Evolutionary conservation across 148 eudicot genomes (phyloP).

Genomic region (Pharnaceum exiguum): DNA sequence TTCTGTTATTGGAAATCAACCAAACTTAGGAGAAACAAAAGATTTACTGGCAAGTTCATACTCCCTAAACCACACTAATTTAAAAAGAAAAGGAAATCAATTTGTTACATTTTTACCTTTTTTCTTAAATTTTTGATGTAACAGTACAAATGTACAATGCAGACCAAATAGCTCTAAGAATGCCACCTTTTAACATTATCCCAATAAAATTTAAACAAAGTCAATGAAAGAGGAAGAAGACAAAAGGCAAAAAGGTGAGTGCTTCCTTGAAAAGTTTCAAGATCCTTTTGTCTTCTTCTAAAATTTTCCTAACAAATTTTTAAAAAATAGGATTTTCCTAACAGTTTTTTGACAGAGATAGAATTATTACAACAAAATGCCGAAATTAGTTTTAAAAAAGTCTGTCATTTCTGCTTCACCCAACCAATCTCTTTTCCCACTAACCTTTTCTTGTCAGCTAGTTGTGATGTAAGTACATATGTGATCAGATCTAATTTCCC

Average conservation of each 20-base stretch:
- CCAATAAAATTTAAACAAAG: conserved; percentile 17
- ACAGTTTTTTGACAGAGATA: neutral
- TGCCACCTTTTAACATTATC: conserved; percentile 1
- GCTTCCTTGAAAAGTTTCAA: conserved; percentile 10
- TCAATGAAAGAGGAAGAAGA: conserved; percentile 17
- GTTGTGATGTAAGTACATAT: too few species aligned
- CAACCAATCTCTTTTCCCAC: conserved; percentile 30
- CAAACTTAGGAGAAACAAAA: neutral
- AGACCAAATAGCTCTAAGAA: conserved; percentile 2
- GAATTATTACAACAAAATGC: neutral
- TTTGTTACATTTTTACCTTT: neutral
- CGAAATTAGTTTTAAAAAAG: conserved; percentile 15
- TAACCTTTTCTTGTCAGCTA: conserved; percentile 24
- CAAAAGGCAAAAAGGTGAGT: conserved; percentile 23
- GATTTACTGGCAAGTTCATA: neutral
- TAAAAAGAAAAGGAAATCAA: neutral
- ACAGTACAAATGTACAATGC: conserved; percentile 1
- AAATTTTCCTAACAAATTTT: neutral
- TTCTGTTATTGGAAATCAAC: conserved; percentile 1
- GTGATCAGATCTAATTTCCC: conserved; percentile 19
- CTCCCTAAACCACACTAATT: neutral
- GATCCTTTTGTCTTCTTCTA: conserved; percentile 9
- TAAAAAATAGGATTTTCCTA: too few species aligned
- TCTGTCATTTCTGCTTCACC: conserved; percentile 11
- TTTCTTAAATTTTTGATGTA: too few species aligned